Base-by-base conservation (phyloP, 1,139 yeast genomes). In the Zygoascus meyerae region DNA sequence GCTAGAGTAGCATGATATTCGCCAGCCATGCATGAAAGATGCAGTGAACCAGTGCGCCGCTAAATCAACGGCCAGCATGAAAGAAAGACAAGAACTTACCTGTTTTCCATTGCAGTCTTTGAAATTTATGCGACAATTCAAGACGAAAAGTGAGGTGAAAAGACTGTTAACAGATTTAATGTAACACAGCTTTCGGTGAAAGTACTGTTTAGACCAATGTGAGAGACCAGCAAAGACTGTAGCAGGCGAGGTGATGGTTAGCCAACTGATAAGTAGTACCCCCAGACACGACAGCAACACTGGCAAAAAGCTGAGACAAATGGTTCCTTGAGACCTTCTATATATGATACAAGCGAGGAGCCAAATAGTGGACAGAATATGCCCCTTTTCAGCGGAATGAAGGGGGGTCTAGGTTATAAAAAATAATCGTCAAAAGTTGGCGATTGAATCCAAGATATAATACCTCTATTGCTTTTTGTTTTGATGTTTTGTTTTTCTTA, bases 361-460 rank as follows among this genome's bases (percentile, higher is more conserved):
- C 14, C 34, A 15, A 31, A 31, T 12, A 11, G 33, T 31, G 14
- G 33, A 12, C 30, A 11, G 39, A 35, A 35, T 18, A 35, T 35
- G 39, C 29, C 39, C 39, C 30, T 15, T 35, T 35, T 15, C 29
- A 35, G 39, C 18, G 29, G 39, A 35, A 35, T 35, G 39, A 35
- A 35, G 39, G 39, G 38, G 39, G 39, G 12, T 35, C 39, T 18
- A 34, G 36, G 16, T 9, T 21, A 4, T 5, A 17, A 35, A 35
- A 35, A 35, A 35, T 18, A 18, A 35, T 18, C 21, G 21, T 35
- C 29, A 12, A 10, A 11, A 29, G 18, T 18, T 5, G 15, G 39
- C 39, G 39, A 35, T 29, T 35, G 18, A 35, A 35, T 35, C 29
- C 35, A n/a, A 35, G 39, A 35, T 35, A 35, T 35, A 35, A 35